A percentile compares a stretch with the other conserved stretches of the same genome.
phyloP scores from a whole-genome alignment of 2,329 filamentous ascomycete species.

The Lachnellula cervina region DNA sequence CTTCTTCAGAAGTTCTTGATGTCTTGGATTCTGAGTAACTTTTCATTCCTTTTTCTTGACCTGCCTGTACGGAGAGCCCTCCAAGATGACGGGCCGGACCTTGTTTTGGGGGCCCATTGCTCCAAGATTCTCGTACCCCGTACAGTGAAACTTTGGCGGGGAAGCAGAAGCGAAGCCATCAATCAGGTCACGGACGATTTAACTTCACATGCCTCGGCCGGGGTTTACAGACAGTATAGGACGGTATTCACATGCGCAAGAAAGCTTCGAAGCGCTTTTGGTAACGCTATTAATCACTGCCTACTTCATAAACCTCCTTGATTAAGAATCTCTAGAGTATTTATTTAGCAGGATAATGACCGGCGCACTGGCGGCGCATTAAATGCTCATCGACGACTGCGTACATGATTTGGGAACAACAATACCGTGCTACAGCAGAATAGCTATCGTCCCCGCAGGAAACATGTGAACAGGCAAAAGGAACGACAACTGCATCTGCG shows the following conservation, averaged over 20 bases:
- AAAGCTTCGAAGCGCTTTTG: neutral
- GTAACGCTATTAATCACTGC: too few species aligned
- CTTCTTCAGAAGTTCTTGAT: too few species aligned
- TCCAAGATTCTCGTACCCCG: neutral
- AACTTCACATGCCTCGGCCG: constrained; percentile 10
- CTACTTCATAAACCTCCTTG: too few species aligned
- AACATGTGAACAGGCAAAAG: neutral
- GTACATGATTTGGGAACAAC: too few species aligned
- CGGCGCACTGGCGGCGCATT: too few species aligned
- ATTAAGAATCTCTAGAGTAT: too few species aligned
- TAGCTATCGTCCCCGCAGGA: neutral
- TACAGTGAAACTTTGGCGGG: neutral
- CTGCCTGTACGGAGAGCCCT: too few species aligned
- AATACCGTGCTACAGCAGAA: too few species aligned
- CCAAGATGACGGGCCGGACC: neutral
- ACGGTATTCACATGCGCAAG: constrained; percentile 11
- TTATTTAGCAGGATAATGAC: too few species aligned
- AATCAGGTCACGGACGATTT: neutral
- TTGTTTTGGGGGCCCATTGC: neutral
- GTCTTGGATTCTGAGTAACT: neutral
- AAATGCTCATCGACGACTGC: too few species aligned
- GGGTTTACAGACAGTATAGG: constrained; percentile 6
- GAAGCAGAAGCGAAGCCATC: neutral
- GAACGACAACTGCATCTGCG: neutral
- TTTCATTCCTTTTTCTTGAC: neutral